Evolutionary conservation across 2,329 filamentous ascomycete genomes (phyloP).

Genomic region (Rutstroemia sydowiana): DNA sequence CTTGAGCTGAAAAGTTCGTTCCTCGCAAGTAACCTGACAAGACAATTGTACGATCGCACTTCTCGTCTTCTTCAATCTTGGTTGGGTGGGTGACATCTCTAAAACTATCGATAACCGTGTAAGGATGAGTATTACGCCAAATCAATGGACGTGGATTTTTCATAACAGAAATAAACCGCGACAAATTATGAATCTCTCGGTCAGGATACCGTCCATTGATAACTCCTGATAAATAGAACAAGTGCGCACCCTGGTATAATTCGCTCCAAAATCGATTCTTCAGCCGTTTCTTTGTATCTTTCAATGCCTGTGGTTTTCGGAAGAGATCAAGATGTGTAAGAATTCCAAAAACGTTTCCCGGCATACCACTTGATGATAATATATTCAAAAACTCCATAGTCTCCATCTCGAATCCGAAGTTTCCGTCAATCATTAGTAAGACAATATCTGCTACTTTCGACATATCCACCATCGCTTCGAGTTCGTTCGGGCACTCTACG

Average conservation of each 20-base stretch:
- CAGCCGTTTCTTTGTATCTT: slow-evolving; percentile 89
- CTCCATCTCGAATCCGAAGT: slow-evolving; percentile 99
- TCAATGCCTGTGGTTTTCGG: slow-evolving; percentile 83
- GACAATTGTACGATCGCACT: slow-evolving; percentile 84
- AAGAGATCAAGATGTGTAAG: slow-evolving; percentile 95
- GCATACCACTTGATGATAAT: slow-evolving; percentile 90
- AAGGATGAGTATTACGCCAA: slow-evolving; percentile 95
- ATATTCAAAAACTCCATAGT: slow-evolving; percentile 99
- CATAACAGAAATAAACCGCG: slow-evolving; percentile 94
- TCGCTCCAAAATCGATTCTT: slow-evolving; percentile 97
- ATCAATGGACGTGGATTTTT: slow-evolving; percentile 95
- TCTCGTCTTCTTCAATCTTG: slow-evolving; percentile 77
- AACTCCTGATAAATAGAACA: slow-evolving; percentile 94
- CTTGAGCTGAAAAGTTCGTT: slow-evolving; percentile 82
- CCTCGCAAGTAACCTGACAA: slow-evolving; percentile 90
- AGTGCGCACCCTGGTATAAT: slow-evolving; percentile 89
- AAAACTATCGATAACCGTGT: slow-evolving; percentile 88
- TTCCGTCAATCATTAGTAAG: slow-evolving; percentile 95
- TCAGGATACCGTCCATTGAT: slow-evolving; percentile 96
- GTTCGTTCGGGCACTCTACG: slow-evolving; percentile 92
- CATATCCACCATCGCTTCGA: slow-evolving; percentile 94
- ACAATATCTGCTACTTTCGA: slow-evolving; percentile 97
- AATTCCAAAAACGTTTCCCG: slow-evolving; percentile 95
- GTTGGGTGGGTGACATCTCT: slow-evolving; percentile 92
- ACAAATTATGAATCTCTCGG: slow-evolving; percentile 91